Evolutionary conservation across 2,329 filamentous ascomycete species (phyloP).

Genomic region (Trichothecium roseum): DNA sequence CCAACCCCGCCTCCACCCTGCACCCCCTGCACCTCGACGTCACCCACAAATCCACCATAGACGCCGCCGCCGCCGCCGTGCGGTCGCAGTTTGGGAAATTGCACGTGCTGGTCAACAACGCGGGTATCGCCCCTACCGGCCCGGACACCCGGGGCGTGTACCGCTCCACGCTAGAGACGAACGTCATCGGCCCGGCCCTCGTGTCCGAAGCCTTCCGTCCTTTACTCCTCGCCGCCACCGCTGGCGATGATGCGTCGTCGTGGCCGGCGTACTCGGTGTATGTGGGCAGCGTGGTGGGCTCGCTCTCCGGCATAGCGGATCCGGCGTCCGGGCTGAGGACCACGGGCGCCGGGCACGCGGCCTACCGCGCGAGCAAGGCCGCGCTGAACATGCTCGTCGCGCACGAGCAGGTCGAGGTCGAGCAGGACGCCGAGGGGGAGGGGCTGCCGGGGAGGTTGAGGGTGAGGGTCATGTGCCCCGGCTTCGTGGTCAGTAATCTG

Average conservation of each 20-base stretch:
- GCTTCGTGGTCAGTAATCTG: constrained; percentile 20
- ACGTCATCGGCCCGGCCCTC: constrained; percentile 17
- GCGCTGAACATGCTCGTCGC: constrained; percentile 16
- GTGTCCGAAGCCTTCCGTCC: constrained; percentile 19
- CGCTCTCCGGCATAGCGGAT: constrained; percentile 9
- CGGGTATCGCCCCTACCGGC: constrained; percentile 42
- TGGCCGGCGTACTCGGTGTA: constrained; percentile 22
- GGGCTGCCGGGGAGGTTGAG: no score
- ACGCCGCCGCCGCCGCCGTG: constrained; percentile 40
- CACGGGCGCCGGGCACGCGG: not conserved
- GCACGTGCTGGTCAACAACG: constrained; percentile 48
- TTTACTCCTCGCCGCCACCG: constrained; percentile 17
- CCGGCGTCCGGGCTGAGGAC: not conserved
- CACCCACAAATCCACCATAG: constrained; percentile 46
- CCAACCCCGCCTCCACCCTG: no score
- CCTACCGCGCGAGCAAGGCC: constrained; percentile 4
- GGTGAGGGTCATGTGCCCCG: constrained; percentile 22
- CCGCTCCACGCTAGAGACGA: constrained; percentile 34
- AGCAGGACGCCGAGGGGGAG: constrained; percentile 12
- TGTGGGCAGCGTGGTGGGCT: constrained; percentile 21
- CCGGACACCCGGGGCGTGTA: constrained; percentile 35
- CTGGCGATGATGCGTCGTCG: not conserved
- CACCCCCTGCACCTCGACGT: constrained; percentile 43
- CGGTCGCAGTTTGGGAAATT: constrained; percentile 35
- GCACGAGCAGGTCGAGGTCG: no score